Evolutionary conservation across 805 yeast species (phyloP).

Genomic region (Ogataea ramenticola): DNA sequence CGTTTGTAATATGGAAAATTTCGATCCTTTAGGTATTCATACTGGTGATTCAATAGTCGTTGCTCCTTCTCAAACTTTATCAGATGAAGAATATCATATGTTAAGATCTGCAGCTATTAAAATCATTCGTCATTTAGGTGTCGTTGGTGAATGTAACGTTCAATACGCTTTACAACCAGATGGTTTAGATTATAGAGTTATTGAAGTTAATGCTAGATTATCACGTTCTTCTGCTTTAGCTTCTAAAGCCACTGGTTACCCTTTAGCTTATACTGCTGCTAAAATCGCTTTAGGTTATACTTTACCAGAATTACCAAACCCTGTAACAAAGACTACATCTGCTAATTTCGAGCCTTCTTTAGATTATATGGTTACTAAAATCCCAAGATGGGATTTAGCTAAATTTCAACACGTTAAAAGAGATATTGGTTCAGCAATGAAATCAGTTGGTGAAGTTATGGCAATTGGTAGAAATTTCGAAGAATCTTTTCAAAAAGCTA

Average conservation of each 20-base stretch:
- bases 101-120: conserved; percentile 95
- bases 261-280: conserved; percentile 97
- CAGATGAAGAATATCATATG: conserved; percentile 98
- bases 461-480: conserved; percentile 97
- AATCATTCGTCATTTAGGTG: conserved; percentile 95
- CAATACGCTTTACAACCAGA: conserved; percentile 96
- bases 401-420: conserved; percentile 94
- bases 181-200: conserved; percentile 91
- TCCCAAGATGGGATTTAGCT: conserved; percentile 96
- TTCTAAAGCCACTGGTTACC: conserved; percentile 98
- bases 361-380: conserved; percentile 94
- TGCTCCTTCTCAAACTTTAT: conserved; percentile 95
- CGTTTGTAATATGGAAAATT: conserved; percentile 98
- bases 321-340: conserved; percentile 91
- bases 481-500: conserved; percentile 96
- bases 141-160: conserved; percentile 98
- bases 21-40: conserved; percentile 96
- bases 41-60: conserved; percentile 99
- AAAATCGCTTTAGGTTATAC: conserved; percentile 94
- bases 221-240: conserved; percentile 97
- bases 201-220: conserved; percentile 95
- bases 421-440: conserved; percentile 93
- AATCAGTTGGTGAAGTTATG: conserved; percentile 99
- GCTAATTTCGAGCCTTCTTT: conserved; percentile 97
- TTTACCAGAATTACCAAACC: conserved; percentile 90